Base-by-base conservation (phyloP, 108 stramenopile genomes). In the Seminavis robusta region DNA sequence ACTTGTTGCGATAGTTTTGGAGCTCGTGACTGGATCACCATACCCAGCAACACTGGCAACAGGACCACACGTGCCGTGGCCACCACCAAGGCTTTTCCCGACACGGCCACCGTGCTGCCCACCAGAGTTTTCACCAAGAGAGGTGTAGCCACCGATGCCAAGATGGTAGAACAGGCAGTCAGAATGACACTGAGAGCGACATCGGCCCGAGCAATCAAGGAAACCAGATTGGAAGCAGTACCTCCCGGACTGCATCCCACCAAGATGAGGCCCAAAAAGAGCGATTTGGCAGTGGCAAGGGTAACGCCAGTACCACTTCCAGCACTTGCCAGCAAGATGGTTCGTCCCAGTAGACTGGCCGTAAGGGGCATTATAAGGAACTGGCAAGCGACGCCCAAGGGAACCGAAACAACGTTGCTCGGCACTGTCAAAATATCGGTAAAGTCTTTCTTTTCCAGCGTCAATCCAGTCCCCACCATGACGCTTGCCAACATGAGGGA, bases 401-500 rank as follows among this genome's bases (percentile, higher is more conserved):
- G 76, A n/a, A 98, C 84, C 4, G 86, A 75, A 3, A 40, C 71
- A 57, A 45, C 58, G 64, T 57, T 59, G 20, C 38, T 47, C n/a
- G n/a, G n/a, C 38, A 43, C 44, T 20, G 43, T 50, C 16, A 90
- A 42, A 9, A 96, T 85, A 15, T 56, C 59, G 13, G 63, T 61
- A 57, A 96, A 98, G 61, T 96, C 95, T 17, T 88, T 72, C 51
- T 77, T 74, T 65, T 80, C 75, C 28, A 98, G 67, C 0, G 97
- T 96, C 84, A 96, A 90, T 5, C 97, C 97, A 46, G 94, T 96
- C 33, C 81, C 92, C 10, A 84, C 57, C 92, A 96, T 94, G 58
- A 83, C 80, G 43, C 65, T 70, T n/a, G 86, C 80, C 51, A 90
- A 41, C 83, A 94, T 88, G 47, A 61, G 30, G 0, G 77, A 62